Base-by-base conservation (phyloP, 1,284 basidiomycete genomes). In the Pseudomicrostroma phylloplanum region DNA sequence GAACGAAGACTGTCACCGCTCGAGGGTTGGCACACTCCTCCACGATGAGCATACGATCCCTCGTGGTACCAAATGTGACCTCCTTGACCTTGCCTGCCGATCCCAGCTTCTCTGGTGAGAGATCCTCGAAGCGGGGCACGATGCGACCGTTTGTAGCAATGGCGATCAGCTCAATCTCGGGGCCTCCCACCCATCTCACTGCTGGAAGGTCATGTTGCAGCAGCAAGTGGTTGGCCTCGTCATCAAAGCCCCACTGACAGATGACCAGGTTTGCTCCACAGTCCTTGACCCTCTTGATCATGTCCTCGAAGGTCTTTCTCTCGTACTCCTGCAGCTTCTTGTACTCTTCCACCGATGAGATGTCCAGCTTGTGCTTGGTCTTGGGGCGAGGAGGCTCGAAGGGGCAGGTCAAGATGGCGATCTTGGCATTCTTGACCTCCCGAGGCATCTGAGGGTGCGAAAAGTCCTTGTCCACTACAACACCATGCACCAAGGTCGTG, bases 221-320 rank as follows among this genome's bases (percentile, higher is more conserved):
- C 71, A 99, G 82, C 76, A 98, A 76, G 80, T 98, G 94, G 80
- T 99, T 99, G 61, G 94, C 94, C 82, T 98, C 94, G 80, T 99
- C 96, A 78, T 99, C 94, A 79, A 99, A 99, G 67, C 94, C 94
- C 94, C 94, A 99, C 80, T 98, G 96, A 81, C 94, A 98, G 73
- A 99, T 96, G 71, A 98, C 94, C 63, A 99, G 82, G 81, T 99
- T 98, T 26, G 96, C 93, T 39, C 96, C 94, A n/a, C 92, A 89
- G 76, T 96, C 89, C 82, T 97, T 96, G 69, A 98, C 93, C 78
- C 86, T 85, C 81, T 90, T 89, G 82, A 98, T 97, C 96, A 98
- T 98, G 76, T 92, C 88, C 71, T 86, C 84, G 76, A 98, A 98
- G 82, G 94, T 98, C 76, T 89, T 88, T 82, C 90, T 90, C 82